These are phyloP conservation scores for Taphrina betulina DNA, from an alignment of 1,139 yeast species.

Conservation along the genomic window DNA sequence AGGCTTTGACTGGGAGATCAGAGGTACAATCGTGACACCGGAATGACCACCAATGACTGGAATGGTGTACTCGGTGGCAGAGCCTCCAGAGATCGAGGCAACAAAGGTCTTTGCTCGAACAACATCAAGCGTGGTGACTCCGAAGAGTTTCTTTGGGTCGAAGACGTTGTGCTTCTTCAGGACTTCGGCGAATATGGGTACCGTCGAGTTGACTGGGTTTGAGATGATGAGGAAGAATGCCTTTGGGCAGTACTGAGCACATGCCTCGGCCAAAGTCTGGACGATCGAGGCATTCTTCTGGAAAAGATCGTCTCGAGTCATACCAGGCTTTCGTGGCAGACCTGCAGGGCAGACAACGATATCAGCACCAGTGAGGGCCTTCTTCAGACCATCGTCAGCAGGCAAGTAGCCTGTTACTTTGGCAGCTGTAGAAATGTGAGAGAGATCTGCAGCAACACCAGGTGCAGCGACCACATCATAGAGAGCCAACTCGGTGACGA, in stretches of 20 bases:
- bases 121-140: constrained; percentile 95
- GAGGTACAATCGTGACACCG: constrained; percentile 96
- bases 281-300: constrained; percentile 96
- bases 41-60: constrained; percentile 96
- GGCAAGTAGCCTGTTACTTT: constrained; percentile 74
- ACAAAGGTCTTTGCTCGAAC: constrained; percentile 92
- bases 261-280: constrained; percentile 83
- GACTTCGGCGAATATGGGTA: constrained; percentile 96
- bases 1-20: constrained; percentile 68
- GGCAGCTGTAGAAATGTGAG: constrained; percentile 67
- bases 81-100: constrained; percentile 66
- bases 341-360: constrained; percentile 97
- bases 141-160: constrained; percentile 88
- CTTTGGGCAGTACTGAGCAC: constrained; percentile 81
- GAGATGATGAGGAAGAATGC: constrained; percentile 87
- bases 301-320: constrained; percentile 78
- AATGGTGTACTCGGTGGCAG: constrained; percentile 47
- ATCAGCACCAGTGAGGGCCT: constrained; percentile 76
- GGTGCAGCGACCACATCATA: constrained; percentile 93
- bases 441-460: constrained; percentile 89
- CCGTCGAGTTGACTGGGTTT: constrained; percentile 98
- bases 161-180: constrained; percentile 80
- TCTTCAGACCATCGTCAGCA: constrained; percentile 61
- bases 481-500: constrained; percentile 79
- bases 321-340: constrained; percentile 76